A percentile compares a stretch with the other conserved stretches of the same genome.
Conservation (phyloP, 441 rosid genomes). For the Arabidopsis lyrata region DNA sequence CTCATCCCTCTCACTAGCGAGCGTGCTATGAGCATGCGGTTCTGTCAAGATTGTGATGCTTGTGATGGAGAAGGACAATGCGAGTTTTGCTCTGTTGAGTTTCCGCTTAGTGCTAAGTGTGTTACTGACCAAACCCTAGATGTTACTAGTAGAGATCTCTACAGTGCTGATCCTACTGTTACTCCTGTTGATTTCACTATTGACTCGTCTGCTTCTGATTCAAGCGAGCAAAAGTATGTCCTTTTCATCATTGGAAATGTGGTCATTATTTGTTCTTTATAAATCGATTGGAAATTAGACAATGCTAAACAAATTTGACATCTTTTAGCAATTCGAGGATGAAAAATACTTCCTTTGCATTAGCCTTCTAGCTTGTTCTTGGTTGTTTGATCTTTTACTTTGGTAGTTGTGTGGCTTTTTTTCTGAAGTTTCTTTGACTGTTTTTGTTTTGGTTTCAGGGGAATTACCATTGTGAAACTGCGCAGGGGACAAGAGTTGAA, state of each 20-base stretch:
- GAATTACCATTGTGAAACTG: conserved; percentile 86
- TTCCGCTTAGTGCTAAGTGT: conserved; percentile 80
- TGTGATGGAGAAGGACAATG: conserved; percentile 99
- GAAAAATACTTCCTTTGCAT: neutral
- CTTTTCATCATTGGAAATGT: neutral
- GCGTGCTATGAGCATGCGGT: conserved; percentile 93
- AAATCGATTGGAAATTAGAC: neutral
- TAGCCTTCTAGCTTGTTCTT: neutral
- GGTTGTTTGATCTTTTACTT: neutral
- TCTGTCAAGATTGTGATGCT: conserved; percentile 94
- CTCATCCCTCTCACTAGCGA: conserved; percentile 90
- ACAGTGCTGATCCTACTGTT: conserved; percentile 86
- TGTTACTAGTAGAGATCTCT: conserved; percentile 83
- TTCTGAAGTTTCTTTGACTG: neutral
- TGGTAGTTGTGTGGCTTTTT: neutral
- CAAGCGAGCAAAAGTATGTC: conserved; percentile 66
- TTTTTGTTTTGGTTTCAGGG: conserved; percentile 53
- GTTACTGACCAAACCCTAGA: conserved; percentile 85
- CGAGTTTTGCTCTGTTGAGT: conserved; percentile 97
- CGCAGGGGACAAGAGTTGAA: conserved; percentile 86
- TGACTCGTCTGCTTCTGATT: conserved; percentile 59
- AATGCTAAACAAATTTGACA: too few relatives aligned
- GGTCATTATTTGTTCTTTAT: neutral
- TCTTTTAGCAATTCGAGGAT: neutral
- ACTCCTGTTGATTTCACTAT: conserved; percentile 76